A percentile compares a stretch with the other conserved stretches of the same genome.
These are phyloP conservation scores for Lasiosphaeria miniovina DNA, from an alignment of 495 filamentous ascomycete species.

Conservation along the genomic window DNA sequence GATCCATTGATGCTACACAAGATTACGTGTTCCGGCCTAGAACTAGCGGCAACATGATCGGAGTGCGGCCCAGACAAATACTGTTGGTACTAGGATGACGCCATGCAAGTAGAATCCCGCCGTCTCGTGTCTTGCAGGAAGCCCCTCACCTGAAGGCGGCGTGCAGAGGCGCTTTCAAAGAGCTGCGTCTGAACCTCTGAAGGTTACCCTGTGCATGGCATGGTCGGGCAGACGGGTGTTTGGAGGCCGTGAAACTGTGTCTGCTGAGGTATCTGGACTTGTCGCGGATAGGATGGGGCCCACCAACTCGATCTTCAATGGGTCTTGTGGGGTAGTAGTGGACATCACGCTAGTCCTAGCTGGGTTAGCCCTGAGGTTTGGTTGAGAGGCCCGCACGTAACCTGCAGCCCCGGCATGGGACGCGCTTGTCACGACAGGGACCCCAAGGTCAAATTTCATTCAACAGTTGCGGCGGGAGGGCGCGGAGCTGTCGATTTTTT, in stretches of 20 bases:
- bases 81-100: conserved; percentile 7
- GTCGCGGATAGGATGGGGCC: background rate
- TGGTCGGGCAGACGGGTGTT: background rate
- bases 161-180: background rate
- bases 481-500: conserved; percentile 22
- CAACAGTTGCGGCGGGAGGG: conserved; percentile 31
- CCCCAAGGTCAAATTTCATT: conserved; percentile 25
- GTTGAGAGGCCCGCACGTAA: conserved; percentile 28
- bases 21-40: too few relatives aligned
- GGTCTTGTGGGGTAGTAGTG: conserved; percentile 19
- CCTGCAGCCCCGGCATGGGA: conserved; percentile 18
- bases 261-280: background rate
- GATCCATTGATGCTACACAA: too few relatives aligned
- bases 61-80: too few relatives aligned
- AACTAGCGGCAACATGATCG: too few relatives aligned
- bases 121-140: conserved; percentile 14
- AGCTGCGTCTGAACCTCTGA: conserved; percentile 1
- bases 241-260: too few relatives aligned
- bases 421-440: conserved; percentile 21
- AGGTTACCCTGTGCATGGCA: conserved; percentile 3
- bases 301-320: background rate
- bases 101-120: conserved; percentile 7
- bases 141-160: background rate
- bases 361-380: conserved; percentile 28
- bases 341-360: conserved; percentile 16